Evolutionary conservation across 306 rosid genomes (phyloP).

Genomic region (Quercus alba): DNA sequence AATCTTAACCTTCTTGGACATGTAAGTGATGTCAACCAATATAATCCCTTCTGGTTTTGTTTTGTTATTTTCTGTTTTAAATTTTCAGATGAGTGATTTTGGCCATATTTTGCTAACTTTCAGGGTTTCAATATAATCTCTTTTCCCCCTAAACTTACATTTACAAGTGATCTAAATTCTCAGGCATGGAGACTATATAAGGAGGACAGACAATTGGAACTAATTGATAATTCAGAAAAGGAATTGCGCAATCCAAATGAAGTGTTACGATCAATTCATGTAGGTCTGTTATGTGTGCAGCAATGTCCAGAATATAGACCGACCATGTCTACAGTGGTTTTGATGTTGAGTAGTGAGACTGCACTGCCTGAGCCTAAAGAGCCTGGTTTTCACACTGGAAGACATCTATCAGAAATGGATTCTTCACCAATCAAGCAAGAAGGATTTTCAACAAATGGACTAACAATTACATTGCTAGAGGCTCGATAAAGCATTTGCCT

Average conservation of each 20-base stretch:
- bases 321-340: conserved; percentile 42
- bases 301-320: conserved; percentile 49
- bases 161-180: neutral
- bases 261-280: conserved; percentile 41
- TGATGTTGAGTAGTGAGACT: conserved; percentile 45
- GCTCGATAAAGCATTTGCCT: neutral
- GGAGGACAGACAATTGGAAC: neutral
- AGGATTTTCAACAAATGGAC: neutral
- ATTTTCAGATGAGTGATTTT: no score
- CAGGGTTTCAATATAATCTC: neutral
- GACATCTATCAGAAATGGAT: neutral
- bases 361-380: conserved; percentile 41
- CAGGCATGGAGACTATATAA: conserved; percentile 35
- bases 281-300: conserved; percentile 55
- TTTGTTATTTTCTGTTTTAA: neutral
- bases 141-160: neutral
- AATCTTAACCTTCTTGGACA: conserved; percentile 45
- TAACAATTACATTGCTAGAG: neutral
- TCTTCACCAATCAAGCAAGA: conserved; percentile 11
- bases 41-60: neutral
- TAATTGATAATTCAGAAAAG: conserved; percentile 21
- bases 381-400: conserved; percentile 29
- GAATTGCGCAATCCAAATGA: neutral
- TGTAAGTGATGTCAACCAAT: conserved; percentile 15
- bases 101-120: neutral